Evolutionary conservation across 768 basidiomycete species (phyloP), one percentile per base, ranked within the genome.

Genomic region (Trametes punicea): DNA sequence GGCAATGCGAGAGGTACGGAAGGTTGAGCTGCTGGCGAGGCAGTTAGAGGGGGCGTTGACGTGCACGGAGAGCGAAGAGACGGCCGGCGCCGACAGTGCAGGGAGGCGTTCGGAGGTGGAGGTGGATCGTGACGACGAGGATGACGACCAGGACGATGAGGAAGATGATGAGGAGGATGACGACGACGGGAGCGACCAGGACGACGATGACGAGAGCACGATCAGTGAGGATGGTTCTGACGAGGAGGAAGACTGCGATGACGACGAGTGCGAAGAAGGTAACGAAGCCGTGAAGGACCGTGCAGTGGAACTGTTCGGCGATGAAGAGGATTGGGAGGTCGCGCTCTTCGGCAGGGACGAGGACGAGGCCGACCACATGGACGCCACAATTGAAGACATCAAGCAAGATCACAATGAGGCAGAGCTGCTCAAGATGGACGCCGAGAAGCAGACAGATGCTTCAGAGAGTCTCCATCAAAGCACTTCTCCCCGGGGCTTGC

Each of bases 261-360:
- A 50, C 0, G 36, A 39, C 26, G 38, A 34, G 23, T 48, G 31
- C 21, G 46, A 23, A 6, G 13, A 9, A n/a, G 48, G 26, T 2
- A 25, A 5, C 9, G 16, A 39, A 3, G 42, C 18, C 10, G 42
- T 26, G 42, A 21, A 44, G 23, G 42, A 4, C 21, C 36, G 38
- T 23, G 48, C 21, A 11, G 25, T 27, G 36, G 48, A 26, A 26
- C 36, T 39, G 25, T 39, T 36, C 36, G 36, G 23, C 23, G 48
- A 27, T 16, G 34, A 40, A 38, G 48, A 36, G 13, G 25, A 27
- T n/a, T 39, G 48, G 48, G 48, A 50, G 38, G 48, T 26, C 25
- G 48, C 36, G 26, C 23, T 50, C 48, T 50, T 50, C 48, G 48
- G 48, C 48, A 27, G 16, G 48, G 18, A 38, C 48, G 48, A 50